A percentile compares a stretch with the other conserved stretches of the same genome.
Evolutionary conservation across 257 asterid species (phyloP).

Genomic region (Solanum boliviense): DNA sequence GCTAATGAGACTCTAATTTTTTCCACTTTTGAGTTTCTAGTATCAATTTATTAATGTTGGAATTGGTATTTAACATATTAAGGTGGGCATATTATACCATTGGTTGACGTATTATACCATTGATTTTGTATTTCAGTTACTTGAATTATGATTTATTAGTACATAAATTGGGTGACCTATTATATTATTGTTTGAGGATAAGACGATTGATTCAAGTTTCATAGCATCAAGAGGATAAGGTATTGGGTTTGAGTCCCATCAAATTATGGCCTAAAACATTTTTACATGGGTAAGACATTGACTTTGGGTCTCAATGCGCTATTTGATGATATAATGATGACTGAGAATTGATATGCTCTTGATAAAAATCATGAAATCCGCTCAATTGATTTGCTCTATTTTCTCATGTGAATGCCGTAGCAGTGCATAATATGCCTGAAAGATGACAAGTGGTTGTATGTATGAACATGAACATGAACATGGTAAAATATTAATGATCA

Average conservation of each 20-base stretch:
- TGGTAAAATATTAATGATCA: no score
- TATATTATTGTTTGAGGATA: not conserved
- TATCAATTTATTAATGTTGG: no score
- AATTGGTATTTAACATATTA: no score
- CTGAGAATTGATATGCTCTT: not conserved
- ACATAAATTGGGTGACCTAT: not conserved
- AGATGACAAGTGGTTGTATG: no score
- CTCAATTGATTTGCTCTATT: not conserved
- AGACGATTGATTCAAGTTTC: not conserved
- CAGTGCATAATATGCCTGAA: no score
- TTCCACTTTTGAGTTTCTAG: not conserved
- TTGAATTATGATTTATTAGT: not conserved
- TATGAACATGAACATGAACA: no score
- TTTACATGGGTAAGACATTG: not conserved
- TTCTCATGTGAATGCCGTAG: no score
- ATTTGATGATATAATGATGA: not conserved
- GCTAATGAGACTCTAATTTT: not conserved
- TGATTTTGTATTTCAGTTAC: not conserved
- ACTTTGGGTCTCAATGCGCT: not conserved
- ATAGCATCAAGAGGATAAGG: not conserved
- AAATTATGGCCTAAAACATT: no score
- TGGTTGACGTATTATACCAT: no score
- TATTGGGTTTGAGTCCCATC: not conserved
- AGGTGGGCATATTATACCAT: not conserved
- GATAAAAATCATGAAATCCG: not conserved